Evolutionary conservation across 2,329 filamentous ascomycete species (phyloP), one percentile per base, ranked within the genome.

Genomic region (Diaporthe destruens): DNA sequence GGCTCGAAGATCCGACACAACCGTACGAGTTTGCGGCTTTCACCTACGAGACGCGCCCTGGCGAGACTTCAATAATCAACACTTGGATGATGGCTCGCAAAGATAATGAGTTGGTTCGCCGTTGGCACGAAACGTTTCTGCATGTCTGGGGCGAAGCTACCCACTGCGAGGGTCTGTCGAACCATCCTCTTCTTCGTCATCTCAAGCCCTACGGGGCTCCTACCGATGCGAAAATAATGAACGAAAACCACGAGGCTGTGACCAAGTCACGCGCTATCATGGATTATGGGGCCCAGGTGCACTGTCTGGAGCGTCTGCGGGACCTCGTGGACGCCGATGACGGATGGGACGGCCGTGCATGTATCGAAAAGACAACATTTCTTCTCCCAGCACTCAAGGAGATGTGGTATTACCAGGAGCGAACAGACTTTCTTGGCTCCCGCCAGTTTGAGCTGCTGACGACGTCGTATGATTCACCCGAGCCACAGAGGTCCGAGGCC

Each of bases 181-280:
- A 63, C 39, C 57, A 63, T 23, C 57, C 57, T 32, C 57, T 63
- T n/a, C 39, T 63, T 7, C 25, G 20, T 25, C 57, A 63, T n/a
- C 39, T 63, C 6, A 20, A 23, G 20, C 36, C 57, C 0, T 23
- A 25, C n/a, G n/a, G 7, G 8, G 25, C 8, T 11, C 57, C 25
- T 29, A 63, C 57, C 20, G 20, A 63, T 49, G n/a, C 20, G n/a
- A 39, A 49, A 6, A 63, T 47, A 5, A 63, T 23, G 18, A 23
- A 63, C n/a, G 57, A 63, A 20, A 47, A 47, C 16, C n/a, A 63
- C 23, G 42, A 63, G 39, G 20, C 20, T 39, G 57, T 63, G 34
- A 18, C 36, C 42, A n/a, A 76, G 74, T 67, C 72, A 54, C 32
- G 72, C 73, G 5, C 75, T 71, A 69, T 76, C 63, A 61, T 74